Evolutionary conservation across 768 basidiomycete species (phyloP).

Genomic region (Russula griseocarnosa): DNA sequence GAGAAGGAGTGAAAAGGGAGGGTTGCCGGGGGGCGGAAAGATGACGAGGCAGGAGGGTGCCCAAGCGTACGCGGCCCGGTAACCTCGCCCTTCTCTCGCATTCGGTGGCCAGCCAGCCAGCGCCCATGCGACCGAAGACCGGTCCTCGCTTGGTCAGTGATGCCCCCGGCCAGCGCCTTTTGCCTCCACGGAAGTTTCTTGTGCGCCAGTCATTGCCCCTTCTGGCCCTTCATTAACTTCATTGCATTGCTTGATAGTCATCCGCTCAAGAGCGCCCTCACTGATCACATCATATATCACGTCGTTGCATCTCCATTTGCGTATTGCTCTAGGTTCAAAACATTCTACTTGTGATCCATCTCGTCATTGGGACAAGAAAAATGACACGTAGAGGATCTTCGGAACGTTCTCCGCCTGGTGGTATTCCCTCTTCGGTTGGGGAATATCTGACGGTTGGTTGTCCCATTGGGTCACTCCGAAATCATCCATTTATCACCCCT

Average conservation of each 20-base stretch:
- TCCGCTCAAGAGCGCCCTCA: background rate
- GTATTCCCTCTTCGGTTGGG: background rate
- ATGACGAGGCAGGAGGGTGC: constrained; percentile 10
- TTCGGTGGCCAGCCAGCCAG: too few relatives aligned
- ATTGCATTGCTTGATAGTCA: too few relatives aligned
- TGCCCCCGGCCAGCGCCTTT: background rate
- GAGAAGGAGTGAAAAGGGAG: constrained; percentile 1
- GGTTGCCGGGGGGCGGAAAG: background rate
- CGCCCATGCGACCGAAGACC: too few relatives aligned
- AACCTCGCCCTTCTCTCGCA: too few relatives aligned
- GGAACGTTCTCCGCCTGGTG: background rate
- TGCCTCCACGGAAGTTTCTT: background rate
- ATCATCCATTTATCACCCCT: constrained; percentile 1
- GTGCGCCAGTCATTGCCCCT: background rate
- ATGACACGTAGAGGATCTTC: background rate
- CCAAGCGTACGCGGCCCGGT: constrained; percentile 1
- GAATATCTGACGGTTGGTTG: background rate
- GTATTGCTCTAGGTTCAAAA: background rate
- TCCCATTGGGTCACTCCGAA: constrained; percentile 6
- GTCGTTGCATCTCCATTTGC: background rate
- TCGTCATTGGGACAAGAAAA: background rate
- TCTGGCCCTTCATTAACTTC: background rate
- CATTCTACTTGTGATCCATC: constrained; percentile 1
- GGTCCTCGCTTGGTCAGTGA: too few relatives aligned
- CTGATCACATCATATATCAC: background rate